Percentiles rank a stretch among this genome's conserved stretches.
phyloP scores from a whole-genome alignment of 306 rosid species.

The Lagenaria siceraria region DNA sequence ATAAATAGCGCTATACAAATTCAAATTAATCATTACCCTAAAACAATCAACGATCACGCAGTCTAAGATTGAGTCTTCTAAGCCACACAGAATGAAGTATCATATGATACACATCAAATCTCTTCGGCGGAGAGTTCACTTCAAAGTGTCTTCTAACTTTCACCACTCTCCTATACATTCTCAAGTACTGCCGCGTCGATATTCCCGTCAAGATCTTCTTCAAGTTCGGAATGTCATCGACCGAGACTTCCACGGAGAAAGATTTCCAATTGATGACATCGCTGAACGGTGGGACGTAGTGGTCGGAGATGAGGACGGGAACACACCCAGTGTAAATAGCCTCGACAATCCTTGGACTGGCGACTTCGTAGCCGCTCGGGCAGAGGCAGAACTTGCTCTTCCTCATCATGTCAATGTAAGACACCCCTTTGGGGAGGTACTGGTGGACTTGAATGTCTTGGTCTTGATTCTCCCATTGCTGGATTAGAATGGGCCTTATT shows the following conservation, averaged over 20 bases:
- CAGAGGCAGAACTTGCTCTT: constrained; percentile 75
- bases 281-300: constrained; percentile 68
- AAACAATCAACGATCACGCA: constrained; percentile 10
- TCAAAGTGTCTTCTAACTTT: constrained; percentile 66
- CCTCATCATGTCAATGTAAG: constrained; percentile 59
- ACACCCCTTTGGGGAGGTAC: constrained; percentile 62
- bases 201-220: constrained; percentile 45
- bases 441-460: constrained; percentile 41
- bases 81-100: constrained; percentile 92
- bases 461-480: constrained; percentile 79
- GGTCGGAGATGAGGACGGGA: constrained; percentile 72
- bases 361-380: constrained; percentile 89
- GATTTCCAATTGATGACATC: constrained; percentile 79
- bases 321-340: constrained; percentile 89
- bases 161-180: constrained; percentile 62
- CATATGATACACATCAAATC: constrained; percentile 83
- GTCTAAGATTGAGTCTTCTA: constrained; percentile 53
- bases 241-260: constrained; percentile 52
- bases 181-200: constrained; percentile 38
- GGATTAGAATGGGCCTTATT: constrained; percentile 47
- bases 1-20: neutral
- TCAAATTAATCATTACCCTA: neutral
- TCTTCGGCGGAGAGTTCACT: constrained; percentile 54
- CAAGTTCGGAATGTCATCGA: constrained; percentile 56
- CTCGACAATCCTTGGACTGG: constrained; percentile 80